A percentile compares a stretch with the other conserved stretches of the same genome.
Conservation (phyloP, 1,284 basidiomycete species). For the Boletus semigastroideus region DNA sequence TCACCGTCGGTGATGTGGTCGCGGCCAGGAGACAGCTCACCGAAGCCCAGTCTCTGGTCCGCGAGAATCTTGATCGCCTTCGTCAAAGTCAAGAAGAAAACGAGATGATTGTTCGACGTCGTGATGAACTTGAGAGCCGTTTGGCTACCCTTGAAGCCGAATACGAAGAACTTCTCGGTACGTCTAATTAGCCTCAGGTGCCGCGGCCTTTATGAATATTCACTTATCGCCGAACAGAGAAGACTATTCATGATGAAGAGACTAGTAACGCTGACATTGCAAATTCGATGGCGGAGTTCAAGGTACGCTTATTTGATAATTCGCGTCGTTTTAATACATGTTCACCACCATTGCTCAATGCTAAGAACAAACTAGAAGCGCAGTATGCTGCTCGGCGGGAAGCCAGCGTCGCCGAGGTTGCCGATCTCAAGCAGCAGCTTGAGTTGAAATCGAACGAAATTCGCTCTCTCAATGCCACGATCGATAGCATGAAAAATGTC, state of each 20-base stretch:
- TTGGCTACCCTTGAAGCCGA: conserved; percentile 84
- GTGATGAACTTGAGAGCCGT: conserved; percentile 86
- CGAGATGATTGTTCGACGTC: conserved; percentile 79
- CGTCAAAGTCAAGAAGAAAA: conserved; percentile 91
- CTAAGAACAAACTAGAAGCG: conserved; percentile 86
- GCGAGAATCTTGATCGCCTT: conserved; percentile 89
- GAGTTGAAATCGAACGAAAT: conserved; percentile 88
- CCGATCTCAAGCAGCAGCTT: conserved; percentile 90
- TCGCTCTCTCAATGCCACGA: conserved; percentile 79
- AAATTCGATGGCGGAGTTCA: conserved; percentile 86
- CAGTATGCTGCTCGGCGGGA: conserved; percentile 94
- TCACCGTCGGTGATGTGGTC: conserved; percentile 78
- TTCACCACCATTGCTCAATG: conserved; percentile 12
- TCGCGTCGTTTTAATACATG: conserved; percentile 4
- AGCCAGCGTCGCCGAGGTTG: conserved; percentile 81
- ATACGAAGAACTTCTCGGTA: conserved; percentile 94
- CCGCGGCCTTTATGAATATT: conserved; percentile 13
- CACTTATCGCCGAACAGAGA: conserved; percentile 51
- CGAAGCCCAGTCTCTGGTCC: conserved; percentile 83
- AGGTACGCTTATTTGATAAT: conserved; percentile 51
- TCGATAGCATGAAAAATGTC: conserved; percentile 93
- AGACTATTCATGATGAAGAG: conserved; percentile 83
- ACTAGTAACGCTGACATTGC: conserved; percentile 76
- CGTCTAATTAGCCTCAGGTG: conserved; percentile 20
- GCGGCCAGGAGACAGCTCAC: conserved; percentile 83